Evolutionary conservation across 768 basidiomycete species (phyloP), one percentile per base, ranked within the genome.

Genomic region (Rhizopogon sp.): DNA sequence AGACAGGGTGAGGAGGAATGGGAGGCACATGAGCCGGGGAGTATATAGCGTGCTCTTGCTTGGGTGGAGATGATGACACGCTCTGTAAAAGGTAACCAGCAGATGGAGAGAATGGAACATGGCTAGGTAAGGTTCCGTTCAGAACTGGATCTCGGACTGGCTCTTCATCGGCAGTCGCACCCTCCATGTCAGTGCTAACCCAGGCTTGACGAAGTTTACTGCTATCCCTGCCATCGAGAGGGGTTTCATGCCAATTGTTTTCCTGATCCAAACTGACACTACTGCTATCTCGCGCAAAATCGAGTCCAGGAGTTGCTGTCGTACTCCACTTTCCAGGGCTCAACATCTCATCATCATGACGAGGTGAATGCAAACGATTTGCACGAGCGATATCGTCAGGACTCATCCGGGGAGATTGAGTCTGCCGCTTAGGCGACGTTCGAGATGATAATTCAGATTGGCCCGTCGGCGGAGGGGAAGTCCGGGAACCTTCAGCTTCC

Each of bases 311-410:
- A 0, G 90, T 90, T 5, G 88, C 88, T 11, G 79, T 78, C 0
- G 85, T 90, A 59, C 87, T 89, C 90, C 89, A 91, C 41, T 74
- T 76, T 2, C 81, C 84, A 28, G 84, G 81, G 16, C 75, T 81
- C 13, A 71, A 68, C 4, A 43, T 61, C n/a, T 62, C 66, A 44
- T 59, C 76, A 65, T 56, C 68, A 58, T 64, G 66, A 6, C 50
- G 40, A 31, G 65, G 59, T 1, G 64, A 62, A 45, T 56, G 62
- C n/a, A 69, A 62, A 17, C 52, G 62, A 55, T 71, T 65, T 22
- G 69, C 65, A 11, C 64, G 66, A 8, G 55, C 62, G 39, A 71
- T 64, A 53, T 71, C 66, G 28, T 50, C 58, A n/a, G 70, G 39
- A 44, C 64, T 47, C 37, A 74, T 56, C 35, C 66, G 31, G 0